Conservation (phyloP, 129 eudicot species). For the Deinandra increscens region DNA sequence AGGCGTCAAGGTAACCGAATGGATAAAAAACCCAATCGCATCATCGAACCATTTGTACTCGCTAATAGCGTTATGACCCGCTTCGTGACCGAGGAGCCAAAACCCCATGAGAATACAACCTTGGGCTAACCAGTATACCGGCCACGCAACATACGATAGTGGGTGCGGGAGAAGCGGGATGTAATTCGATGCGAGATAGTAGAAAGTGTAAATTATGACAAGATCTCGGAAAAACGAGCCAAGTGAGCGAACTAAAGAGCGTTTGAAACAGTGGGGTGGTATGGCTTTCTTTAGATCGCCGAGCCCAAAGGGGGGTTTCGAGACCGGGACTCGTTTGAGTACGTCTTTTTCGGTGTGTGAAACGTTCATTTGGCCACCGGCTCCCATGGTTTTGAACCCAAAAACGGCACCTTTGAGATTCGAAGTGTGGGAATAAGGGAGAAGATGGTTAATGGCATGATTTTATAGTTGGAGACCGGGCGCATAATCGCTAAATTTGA, state of each 20-base stretch:
- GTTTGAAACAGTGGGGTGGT: conserved; percentile 40
- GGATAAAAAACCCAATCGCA: conserved; percentile 32
- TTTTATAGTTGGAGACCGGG: conserved; percentile 15
- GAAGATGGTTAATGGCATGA: conserved; percentile 7
- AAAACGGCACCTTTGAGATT: background rate
- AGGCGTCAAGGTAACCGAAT: conserved; percentile 25
- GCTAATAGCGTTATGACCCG: conserved; percentile 34
- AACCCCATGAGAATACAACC: conserved; percentile 31
- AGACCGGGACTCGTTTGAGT: conserved; percentile 24
- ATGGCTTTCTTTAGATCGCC: conserved; percentile 34
- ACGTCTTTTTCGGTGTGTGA: background rate
- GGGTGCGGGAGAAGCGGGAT: conserved; percentile 26
- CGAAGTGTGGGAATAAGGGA: conserved; percentile 8
- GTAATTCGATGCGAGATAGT: conserved; percentile 23
- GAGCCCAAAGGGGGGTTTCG: conserved; percentile 30
- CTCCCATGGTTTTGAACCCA: conserved; percentile 29
- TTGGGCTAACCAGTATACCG: conserved; percentile 28
- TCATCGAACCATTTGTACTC: conserved; percentile 31
- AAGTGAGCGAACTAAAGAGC: conserved; percentile 26
- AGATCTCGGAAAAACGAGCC: conserved; percentile 29
- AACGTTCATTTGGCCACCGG: conserved; percentile 34
- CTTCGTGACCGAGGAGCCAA: conserved; percentile 38
- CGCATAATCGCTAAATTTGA: background rate
- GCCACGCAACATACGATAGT: conserved; percentile 27
- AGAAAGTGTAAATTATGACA: conserved; percentile 4